Percentiles rank a stretch among this genome's conserved stretches.
These are phyloP conservation scores for Cladosporium sp. DNA, from an alignment of 2,329 filamentous ascomycete genomes.

Conservation along the genomic window DNA sequence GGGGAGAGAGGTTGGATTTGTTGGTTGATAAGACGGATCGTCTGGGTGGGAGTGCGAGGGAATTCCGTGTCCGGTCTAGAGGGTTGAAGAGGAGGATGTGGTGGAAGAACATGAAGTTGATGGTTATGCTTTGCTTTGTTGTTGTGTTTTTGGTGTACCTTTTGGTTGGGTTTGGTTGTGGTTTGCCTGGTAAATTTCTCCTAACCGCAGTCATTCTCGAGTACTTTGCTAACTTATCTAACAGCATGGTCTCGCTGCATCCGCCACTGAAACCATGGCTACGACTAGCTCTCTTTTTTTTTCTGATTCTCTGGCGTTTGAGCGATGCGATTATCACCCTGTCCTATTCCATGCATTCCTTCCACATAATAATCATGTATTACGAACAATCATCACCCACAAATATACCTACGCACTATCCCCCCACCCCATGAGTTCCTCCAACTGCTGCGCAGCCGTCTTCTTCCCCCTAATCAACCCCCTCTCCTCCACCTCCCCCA, in stretches of 20 bases:
- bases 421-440: conserved; percentile 28
- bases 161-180: conserved; percentile 68
- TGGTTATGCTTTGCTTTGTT: conserved; percentile 71
- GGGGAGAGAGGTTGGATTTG: conserved; percentile 87
- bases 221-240: background rate
- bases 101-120: conserved; percentile 98
- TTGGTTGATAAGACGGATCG: conserved; percentile 95
- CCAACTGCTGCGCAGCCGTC: conserved; percentile 19
- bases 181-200: conserved; percentile 51
- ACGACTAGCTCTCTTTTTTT: background rate
- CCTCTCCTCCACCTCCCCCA: conserved; percentile 29
- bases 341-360: background rate
- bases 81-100: conserved; percentile 92
- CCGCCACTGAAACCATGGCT: conserved; percentile 3
- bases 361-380: background rate
- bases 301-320: background rate
- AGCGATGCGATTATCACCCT: background rate
- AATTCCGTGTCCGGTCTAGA: conserved; percentile 83
- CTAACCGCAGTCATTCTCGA: no score
- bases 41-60: conserved; percentile 77
- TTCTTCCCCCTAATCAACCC: conserved; percentile 23
- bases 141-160: conserved; percentile 67
- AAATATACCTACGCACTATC: conserved; percentile 16
- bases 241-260: conserved; percentile 26
- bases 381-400: background rate